Base-by-base conservation (phyloP, 345 rosid genomes). In the Lepidium sativum region DNA sequence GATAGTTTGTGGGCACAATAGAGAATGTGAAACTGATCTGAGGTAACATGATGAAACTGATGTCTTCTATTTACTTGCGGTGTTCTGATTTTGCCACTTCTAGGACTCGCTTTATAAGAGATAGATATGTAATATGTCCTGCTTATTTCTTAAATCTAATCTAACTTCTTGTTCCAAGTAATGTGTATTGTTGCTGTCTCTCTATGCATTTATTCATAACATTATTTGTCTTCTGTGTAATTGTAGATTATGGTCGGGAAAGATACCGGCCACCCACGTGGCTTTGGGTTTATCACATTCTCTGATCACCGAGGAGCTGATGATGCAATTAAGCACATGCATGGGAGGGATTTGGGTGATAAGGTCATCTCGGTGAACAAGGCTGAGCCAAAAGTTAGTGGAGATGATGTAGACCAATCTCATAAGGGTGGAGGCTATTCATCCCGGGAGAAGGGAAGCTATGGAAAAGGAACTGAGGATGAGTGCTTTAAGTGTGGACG, bases 401-500 rank as follows among this genome's bases (percentile, higher is more conserved):
- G 83, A 7, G 91, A 89, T 40, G 91, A 81, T 66, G 65, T 43
- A 57, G 86, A 85, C 49, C 83, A 77, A 49, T 78, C 81, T 60
- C 78, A 68, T 60, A 78, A 83, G 65, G 87, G 95, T 70, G 86
- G 86, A 47, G 60, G 71, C 74, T 87, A 83, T 75, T 76, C 89
- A 49, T 79, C 91, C 9, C 75, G 82, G 63, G 83, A 82, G 37
- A 80, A 94, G 70, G 87, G 84, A 32, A 73, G 81, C 71, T 77
- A 78, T 75, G 84, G 80, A 6, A 78, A 82, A 57, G 83, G 84
- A 39, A 52, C 67, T 18, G 85, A 81, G 65, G 94, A 87, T 63
- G 94, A 84, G 57, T 89, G 97, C 80, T 92, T 81, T 75, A 89
- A 85, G 76, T 89, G 98, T 41, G 97, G 98, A 54, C 84, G 91